A percentile compares a stretch with the other conserved stretches of the same genome.
These are phyloP conservation scores for Leccinum aurantiacum DNA, from an alignment of 768 basidiomycete species.

Conservation along the genomic window DNA sequence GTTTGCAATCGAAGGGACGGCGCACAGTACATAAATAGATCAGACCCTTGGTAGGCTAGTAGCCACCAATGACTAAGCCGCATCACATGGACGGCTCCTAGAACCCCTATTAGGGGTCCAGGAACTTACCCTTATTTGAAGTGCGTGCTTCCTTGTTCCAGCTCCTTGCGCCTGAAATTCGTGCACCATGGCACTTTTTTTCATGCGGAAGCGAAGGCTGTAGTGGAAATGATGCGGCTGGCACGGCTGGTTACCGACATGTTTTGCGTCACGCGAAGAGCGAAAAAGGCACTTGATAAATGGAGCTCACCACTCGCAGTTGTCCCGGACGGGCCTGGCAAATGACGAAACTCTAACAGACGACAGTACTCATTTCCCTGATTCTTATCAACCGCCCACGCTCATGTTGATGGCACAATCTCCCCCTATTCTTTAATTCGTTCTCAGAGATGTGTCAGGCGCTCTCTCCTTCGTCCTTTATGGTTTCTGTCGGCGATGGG, in stretches of 20 bases:
- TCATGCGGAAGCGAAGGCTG: neutral
- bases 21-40: too few species aligned
- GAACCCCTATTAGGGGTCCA: too few species aligned
- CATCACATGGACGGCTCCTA: too few species aligned
- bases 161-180: neutral
- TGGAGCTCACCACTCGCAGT: neutral
- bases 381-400: neutral
- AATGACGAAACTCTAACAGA: neutral
- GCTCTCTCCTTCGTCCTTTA: neutral
- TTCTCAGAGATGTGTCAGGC: neutral
- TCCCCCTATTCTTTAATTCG: neutral
- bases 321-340: neutral
- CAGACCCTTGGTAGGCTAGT: too few species aligned
- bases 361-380: neutral
- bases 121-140: neutral
- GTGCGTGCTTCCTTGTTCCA: too few species aligned
- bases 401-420: neutral
- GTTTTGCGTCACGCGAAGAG: neutral
- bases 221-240: neutral
- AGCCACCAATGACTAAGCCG: too few species aligned
- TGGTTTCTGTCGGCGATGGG: neutral
- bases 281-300: neutral
- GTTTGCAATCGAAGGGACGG: too few species aligned
- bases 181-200: too few species aligned
- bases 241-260: neutral